A percentile compares a stretch with the other conserved stretches of the same genome.
Evolutionary conservation across 2,329 filamentous ascomycete species (phyloP).

Genomic region (Colletotrichum gigasporum): DNA sequence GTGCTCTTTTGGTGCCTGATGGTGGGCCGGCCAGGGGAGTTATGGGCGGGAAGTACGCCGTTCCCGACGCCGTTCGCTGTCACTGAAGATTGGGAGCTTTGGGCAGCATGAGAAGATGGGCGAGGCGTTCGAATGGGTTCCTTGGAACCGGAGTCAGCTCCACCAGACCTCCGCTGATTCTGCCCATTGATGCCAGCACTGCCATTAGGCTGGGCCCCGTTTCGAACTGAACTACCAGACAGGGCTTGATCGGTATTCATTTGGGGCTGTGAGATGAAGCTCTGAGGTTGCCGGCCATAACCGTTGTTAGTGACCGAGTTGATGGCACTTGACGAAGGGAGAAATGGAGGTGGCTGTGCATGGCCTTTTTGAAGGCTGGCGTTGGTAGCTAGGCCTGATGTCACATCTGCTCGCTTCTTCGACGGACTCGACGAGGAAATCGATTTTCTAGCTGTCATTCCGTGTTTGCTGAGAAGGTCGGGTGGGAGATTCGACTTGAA

Average conservation of each 20-base stretch:
- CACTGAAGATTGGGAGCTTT: background rate
- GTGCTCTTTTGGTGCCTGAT: background rate
- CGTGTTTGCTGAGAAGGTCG: constrained; percentile 10
- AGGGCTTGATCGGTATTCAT: background rate
- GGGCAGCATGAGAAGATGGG: background rate
- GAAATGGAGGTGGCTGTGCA: too few relatives aligned
- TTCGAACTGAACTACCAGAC: background rate
- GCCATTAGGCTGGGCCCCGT: background rate
- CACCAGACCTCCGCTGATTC: background rate
- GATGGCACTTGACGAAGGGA: too few relatives aligned
- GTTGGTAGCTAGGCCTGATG: too few relatives aligned
- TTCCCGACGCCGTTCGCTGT: background rate
- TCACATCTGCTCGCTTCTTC: background rate
- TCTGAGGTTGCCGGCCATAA: too few relatives aligned
- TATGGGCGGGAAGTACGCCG: too few relatives aligned
- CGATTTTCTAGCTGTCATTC: constrained; percentile 14
- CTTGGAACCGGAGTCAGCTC: background rate
- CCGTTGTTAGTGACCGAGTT: too few relatives aligned
- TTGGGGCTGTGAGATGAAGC: background rate
- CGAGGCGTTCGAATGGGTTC: background rate
- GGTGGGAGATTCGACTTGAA: background rate
- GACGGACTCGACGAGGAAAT: background rate
- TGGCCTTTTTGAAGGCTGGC: background rate
- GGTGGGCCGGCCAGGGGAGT: background rate
- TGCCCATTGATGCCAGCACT: background rate